Percentiles rank a stretch among this genome's conserved stretches.
Conservation (phyloP, 208 protist genomes). For the Dictyostelium gargantuum region DNA sequence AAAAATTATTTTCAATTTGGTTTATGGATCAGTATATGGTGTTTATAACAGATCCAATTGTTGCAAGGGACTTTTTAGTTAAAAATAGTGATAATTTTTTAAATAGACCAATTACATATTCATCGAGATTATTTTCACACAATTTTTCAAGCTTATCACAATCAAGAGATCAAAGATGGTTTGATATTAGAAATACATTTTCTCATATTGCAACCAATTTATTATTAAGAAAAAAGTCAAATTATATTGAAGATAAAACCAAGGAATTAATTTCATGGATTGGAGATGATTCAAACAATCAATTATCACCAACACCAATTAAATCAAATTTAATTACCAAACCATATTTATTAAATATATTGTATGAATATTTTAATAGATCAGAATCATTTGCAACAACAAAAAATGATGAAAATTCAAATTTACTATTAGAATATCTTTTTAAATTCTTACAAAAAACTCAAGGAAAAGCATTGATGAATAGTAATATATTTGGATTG, state of each 20-base stretch:
- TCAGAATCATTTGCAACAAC: background rate
- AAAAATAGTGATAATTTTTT: background rate
- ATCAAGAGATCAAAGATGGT: background rate
- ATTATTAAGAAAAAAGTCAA: background rate
- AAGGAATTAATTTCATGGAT: background rate
- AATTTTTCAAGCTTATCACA: background rate
- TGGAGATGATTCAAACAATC: background rate
- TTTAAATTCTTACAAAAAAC: background rate
- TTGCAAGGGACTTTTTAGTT: background rate
- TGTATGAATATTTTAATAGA: background rate
- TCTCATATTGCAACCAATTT: background rate
- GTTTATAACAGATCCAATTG: background rate
- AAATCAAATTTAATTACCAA: background rate
- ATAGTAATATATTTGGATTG: background rate
- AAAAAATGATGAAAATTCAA: too few species aligned
- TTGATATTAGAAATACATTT: background rate
- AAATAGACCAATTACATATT: background rate
- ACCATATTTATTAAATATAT: background rate
- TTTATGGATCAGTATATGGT: background rate
- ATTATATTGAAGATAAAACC: background rate
- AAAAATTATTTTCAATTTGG: background rate
- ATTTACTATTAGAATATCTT: background rate
- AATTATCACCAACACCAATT: background rate
- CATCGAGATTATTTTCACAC: background rate
- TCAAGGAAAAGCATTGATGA: background rate